Evolutionary conservation across 2,329 filamentous ascomycete genomes (phyloP).

Genomic region (Camillea tinctor): DNA sequence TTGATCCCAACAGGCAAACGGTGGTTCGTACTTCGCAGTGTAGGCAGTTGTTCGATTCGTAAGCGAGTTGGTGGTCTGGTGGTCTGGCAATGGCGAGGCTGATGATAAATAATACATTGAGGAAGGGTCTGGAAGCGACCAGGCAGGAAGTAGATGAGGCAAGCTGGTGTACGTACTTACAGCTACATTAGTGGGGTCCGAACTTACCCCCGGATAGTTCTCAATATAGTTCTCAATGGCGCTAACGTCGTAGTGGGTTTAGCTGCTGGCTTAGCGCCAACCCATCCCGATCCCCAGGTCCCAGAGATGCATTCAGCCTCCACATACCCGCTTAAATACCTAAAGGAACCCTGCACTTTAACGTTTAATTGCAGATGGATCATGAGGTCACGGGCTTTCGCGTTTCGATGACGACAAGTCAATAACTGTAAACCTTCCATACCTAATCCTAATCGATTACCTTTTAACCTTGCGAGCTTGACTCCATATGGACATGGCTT

Average conservation of each 20-base stretch:
- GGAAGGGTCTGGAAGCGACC: slow-evolving; percentile 28
- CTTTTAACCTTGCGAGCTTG: too few species aligned
- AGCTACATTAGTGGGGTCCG: neutral
- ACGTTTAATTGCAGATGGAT: slow-evolving; percentile 4
- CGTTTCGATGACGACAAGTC: slow-evolving; percentile 30
- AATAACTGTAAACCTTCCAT: neutral
- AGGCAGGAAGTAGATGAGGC: neutral
- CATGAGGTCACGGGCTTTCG: slow-evolving; percentile 29
- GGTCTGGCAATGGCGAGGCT: slow-evolving; percentile 16
- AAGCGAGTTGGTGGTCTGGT: slow-evolving; percentile 21
- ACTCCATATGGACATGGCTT: neutral
- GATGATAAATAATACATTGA: slow-evolving; percentile 23
- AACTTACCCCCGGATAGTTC: neutral
- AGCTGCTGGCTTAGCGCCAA: neutral
- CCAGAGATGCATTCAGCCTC: neutral
- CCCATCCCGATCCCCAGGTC: neutral
- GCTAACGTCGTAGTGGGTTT: neutral
- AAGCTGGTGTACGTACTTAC: too few species aligned
- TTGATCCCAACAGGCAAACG: too few species aligned
- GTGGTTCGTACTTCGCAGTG: neutral
- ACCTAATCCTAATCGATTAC: too few species aligned
- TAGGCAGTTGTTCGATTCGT: slow-evolving; percentile 25
- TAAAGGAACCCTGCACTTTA: neutral
- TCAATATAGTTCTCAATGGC: neutral
- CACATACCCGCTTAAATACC: slow-evolving; percentile 1